A percentile compares a stretch with the other conserved stretches of the same genome.
Evolutionary conservation across 257 asterid genomes (phyloP).

Genomic region (Knoxia roxburghii): DNA sequence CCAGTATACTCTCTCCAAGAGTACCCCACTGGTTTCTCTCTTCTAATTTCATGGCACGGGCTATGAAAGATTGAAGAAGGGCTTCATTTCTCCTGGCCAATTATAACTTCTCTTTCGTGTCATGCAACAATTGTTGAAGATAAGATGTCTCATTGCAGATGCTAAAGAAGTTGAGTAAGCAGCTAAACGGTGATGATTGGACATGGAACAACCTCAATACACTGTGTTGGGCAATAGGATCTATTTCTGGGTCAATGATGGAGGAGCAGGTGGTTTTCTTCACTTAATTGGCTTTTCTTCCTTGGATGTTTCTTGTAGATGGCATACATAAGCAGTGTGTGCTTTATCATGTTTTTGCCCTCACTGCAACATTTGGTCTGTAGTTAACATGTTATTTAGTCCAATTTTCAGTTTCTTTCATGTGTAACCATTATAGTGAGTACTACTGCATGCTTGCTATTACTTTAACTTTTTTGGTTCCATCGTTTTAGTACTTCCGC

Average conservation of each 20-base stretch:
- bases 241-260: slow-evolving; percentile 97
- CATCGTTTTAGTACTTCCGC: too few relatives aligned
- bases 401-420: too few relatives aligned
- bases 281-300: neutral
- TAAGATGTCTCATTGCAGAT: slow-evolving; percentile 39
- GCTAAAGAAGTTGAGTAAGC: slow-evolving; percentile 77
- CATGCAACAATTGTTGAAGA: neutral
- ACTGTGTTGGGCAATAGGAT: slow-evolving; percentile 98
- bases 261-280: slow-evolving; percentile 73
- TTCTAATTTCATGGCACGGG: neutral
- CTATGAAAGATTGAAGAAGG: neutral
- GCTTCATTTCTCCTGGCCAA: neutral
- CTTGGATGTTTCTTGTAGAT: neutral
- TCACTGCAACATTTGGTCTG: neutral
- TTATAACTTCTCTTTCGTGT: neutral
- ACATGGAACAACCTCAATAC: slow-evolving; percentile 99
- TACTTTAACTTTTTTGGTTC: too few relatives aligned
- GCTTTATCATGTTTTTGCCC: neutral
- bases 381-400: too few relatives aligned
- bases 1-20: neutral
- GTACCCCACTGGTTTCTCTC: neutral
- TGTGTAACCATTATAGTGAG: too few relatives aligned
- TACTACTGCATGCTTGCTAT: too few relatives aligned
- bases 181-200: slow-evolving; percentile 91
- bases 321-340: neutral